Conservation (phyloP, 73 alveolate species). For the Diophrys sp. region DNA sequence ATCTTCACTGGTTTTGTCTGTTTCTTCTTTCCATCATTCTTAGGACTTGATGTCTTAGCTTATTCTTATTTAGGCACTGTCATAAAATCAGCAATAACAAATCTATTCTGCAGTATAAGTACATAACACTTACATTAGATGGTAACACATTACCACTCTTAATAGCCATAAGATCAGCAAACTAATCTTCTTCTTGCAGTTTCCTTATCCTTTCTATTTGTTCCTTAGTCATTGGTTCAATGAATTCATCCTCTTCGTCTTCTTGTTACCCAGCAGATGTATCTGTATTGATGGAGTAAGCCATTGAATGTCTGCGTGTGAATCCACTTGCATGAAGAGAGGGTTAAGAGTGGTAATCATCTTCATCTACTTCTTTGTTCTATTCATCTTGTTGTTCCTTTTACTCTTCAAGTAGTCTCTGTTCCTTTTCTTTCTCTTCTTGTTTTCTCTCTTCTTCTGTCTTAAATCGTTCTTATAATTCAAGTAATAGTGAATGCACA, state of each 20-base stretch:
- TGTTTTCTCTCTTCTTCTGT: constrained; percentile 6
- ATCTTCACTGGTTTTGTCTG: not conserved
- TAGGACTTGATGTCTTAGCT: not conserved
- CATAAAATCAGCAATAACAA: not conserved
- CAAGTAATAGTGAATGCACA: not conserved
- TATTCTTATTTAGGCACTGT: not conserved
- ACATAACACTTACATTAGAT: not conserved
- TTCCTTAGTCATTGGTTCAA: constrained; percentile 5
- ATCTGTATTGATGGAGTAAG: not conserved
- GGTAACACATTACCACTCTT: not conserved
- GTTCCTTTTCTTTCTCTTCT: not conserved
- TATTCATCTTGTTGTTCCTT: not conserved
- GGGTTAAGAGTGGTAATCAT: not conserved
- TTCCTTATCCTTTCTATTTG: not conserved
- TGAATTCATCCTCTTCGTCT: constrained; percentile 22
- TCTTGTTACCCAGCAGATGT: not conserved
- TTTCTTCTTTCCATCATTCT: not conserved
- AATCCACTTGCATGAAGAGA: too few species aligned
- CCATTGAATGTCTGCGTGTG: too few species aligned
- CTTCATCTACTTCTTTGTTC: constrained; percentile 7
- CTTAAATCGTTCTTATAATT: not conserved
- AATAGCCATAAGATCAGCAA: not conserved
- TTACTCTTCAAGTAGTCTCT: not conserved
- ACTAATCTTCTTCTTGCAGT: constrained; percentile 8
- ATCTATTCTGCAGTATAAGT: not conserved